phyloP scores from a whole-genome alignment of 352 stramenopile species.

The Globisporangium apiculatum region DNA sequence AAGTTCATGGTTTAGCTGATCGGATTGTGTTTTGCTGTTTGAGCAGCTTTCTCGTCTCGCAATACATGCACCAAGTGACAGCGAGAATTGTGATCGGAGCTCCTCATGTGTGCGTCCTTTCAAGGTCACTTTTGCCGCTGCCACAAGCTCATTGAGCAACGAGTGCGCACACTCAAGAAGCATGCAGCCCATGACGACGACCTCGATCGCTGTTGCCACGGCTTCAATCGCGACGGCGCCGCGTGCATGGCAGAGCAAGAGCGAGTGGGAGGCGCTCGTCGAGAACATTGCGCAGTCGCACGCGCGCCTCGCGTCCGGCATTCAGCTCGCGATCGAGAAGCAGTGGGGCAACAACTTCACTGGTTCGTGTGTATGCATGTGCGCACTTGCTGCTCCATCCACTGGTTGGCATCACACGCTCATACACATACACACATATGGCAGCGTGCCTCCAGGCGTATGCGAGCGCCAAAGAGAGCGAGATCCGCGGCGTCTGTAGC shows the following conservation, averaged over 20 bases:
- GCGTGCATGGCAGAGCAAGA: slow-evolving; percentile 57
- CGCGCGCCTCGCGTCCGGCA: slow-evolving; percentile 54
- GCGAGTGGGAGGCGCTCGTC: slow-evolving; percentile 65
- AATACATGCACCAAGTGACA: neutral
- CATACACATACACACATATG: too few species aligned
- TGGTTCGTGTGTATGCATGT: slow-evolving; percentile 16
- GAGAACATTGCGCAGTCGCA: slow-evolving; percentile 81
- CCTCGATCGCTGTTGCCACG: neutral
- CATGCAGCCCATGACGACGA: neutral
- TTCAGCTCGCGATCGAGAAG: slow-evolving; percentile 75
- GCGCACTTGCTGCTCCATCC: too few species aligned
- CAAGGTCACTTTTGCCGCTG: neutral
- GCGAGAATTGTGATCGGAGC: neutral
- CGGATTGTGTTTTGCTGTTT: neutral
- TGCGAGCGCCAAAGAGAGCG: slow-evolving; percentile 50
- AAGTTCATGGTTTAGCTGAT: too few species aligned
- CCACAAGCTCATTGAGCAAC: too few species aligned
- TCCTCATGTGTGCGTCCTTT: neutral
- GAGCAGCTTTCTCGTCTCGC: neutral
- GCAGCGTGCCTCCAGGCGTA: slow-evolving; percentile 54
- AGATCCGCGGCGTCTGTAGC: slow-evolving; percentile 73
- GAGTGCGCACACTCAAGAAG: too few species aligned
- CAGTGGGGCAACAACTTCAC: slow-evolving; percentile 75
- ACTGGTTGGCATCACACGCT: neutral
- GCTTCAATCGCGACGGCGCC: neutral